A percentile compares a stretch with the other conserved stretches of the same genome.
Evolutionary conservation across 805 yeast species (phyloP).

Genomic region (Metschnikowia lunata): DNA sequence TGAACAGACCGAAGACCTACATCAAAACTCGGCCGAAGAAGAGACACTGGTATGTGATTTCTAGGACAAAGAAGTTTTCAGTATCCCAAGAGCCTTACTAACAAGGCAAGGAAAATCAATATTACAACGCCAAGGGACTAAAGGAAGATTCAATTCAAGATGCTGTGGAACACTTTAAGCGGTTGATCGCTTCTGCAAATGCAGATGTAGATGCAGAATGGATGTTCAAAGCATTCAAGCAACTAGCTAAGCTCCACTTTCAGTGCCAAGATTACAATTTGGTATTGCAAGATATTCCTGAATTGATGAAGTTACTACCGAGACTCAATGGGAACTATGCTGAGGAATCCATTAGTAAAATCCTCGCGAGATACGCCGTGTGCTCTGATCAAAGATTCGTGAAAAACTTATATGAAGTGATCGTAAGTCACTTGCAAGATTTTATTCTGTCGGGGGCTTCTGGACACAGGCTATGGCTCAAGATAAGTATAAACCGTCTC

Average conservation of each 20-base stretch:
- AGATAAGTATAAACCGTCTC: constrained; percentile 44
- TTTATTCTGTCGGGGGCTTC: constrained; percentile 16
- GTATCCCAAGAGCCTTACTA: constrained; percentile 13
- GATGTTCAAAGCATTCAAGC: constrained; percentile 39
- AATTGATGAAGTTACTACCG: constrained; percentile 22
- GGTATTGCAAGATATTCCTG: constrained; percentile 21
- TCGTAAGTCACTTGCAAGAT: constrained; percentile 23
- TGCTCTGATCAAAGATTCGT: constrained; percentile 27
- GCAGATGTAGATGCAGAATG: constrained; percentile 26
- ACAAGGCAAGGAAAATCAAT: constrained; percentile 26
- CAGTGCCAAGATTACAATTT: constrained; percentile 20
- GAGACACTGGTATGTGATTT: constrained; percentile 17
- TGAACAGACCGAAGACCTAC: constrained; percentile 30
- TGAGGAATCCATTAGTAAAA: constrained; percentile 37
- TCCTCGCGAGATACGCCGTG: constrained; percentile 30
- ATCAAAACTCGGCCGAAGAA: constrained; percentile 15
- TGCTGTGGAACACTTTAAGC: constrained; percentile 12
- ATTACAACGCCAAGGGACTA: constrained; percentile 36
- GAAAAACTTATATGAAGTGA: constrained; percentile 27
- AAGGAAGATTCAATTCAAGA: constrained; percentile 26
- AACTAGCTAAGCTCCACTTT: constrained; percentile 35
- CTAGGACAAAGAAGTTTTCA: not conserved
- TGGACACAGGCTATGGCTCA: constrained; percentile 40
- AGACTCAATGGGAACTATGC: constrained; percentile 32
- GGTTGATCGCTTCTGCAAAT: constrained; percentile 18